These are phyloP conservation scores for Galerina marginata DNA, from an alignment of 768 basidiomycete species.

Conservation along the genomic window DNA sequence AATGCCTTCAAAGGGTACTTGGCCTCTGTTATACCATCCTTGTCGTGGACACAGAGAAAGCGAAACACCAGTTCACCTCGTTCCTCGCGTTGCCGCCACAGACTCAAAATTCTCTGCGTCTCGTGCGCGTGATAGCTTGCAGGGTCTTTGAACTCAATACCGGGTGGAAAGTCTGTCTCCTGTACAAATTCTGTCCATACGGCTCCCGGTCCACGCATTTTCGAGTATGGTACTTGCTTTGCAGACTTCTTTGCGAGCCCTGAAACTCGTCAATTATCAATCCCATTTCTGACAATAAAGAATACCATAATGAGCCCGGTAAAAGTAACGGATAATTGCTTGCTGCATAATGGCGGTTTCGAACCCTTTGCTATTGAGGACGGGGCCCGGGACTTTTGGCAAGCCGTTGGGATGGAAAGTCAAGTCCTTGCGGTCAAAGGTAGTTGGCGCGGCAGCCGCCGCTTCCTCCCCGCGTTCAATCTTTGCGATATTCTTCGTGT, in stretches of 20 bases:
- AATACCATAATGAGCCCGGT: background rate
- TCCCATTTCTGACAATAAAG: background rate
- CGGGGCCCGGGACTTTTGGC: background rate
- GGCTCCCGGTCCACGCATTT: background rate
- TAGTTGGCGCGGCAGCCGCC: background rate
- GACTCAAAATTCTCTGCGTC: background rate
- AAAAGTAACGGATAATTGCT: background rate
- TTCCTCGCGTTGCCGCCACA: background rate
- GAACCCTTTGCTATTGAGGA: background rate
- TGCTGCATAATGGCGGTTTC: background rate
- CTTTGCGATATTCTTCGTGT: background rate
- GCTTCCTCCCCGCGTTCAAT: background rate
- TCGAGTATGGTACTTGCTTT: background rate
- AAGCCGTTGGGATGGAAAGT: background rate
- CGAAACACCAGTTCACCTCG: background rate
- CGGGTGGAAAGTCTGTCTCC: background rate
- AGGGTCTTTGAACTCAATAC: background rate
- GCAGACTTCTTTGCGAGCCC: background rate
- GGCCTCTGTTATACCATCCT: too few species aligned
- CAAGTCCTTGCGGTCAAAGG: background rate
- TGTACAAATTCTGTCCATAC: background rate
- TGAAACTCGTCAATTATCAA: background rate
- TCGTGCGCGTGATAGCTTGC: background rate
- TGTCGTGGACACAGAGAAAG: background rate
- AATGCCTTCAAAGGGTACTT: too few species aligned